Base-by-base conservation (phyloP, 2,329 filamentous ascomycete species). In the Fusarium pininemorale region DNA sequence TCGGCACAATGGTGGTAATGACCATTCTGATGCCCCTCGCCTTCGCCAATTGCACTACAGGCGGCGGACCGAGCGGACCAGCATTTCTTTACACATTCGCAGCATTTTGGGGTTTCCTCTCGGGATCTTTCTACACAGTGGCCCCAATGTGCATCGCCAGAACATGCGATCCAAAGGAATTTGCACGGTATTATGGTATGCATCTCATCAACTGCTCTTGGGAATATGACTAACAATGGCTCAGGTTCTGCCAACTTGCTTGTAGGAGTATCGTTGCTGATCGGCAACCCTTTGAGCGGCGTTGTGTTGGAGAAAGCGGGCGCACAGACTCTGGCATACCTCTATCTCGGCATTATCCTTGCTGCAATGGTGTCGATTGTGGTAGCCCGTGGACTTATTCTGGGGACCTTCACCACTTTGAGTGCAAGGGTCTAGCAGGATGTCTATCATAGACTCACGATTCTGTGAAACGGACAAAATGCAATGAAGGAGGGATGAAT, bases 101-200 rank as follows among this genome's bases (percentile, higher is more conserved):
- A 3, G 83, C 83, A 0, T 71, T 86, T 1, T 87, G 85, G 75
- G 85, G 85, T 1, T 84, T 86, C n/a, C 83, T 83, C 0, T 85
- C 83, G 1, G 85, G 85, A 0, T 82, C 82, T 1, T 87, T 83
- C 78, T 78, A 87, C 16, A 82, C 82, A 0, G 78, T 85, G 6
- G 80, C 81, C 2, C 79, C 77, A 22, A 83, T 85, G 0, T 86
- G 84, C 60, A 81, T 85, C 3, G 85, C 83, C 5, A 83, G 85
- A 44, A 78, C 85, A 0, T 86, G 84, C 63, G 78, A 82, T 2
- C 82, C 83, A 0, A 82, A 84, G 63, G 82, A 86, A 12, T 86
- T 85, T 64, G 84, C 85, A 3, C 78, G 83, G 30, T 86, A 83
- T 48, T 85, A 75, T 30, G 78, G 77, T 76, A 45, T 32, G 70